Evolutionary conservation across 176 grass and related monocot species (phyloP).

Genomic region (Neostapfia colusana): DNA sequence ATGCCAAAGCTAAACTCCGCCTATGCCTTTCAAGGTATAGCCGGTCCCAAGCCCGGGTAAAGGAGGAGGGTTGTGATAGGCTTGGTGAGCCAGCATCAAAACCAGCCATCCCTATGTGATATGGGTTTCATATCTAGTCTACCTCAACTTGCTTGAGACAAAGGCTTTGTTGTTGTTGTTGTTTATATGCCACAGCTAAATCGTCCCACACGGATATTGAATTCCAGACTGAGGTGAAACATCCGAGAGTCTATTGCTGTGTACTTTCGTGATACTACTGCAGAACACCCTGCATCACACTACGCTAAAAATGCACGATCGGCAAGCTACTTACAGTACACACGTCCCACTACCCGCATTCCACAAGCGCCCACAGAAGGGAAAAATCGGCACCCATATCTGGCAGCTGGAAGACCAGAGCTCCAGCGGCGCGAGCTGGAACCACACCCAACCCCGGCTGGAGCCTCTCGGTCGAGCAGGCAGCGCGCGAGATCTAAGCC

Average conservation of each 20-base stretch:
- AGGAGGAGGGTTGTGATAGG: too few species aligned
- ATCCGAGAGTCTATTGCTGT: slow-evolving; percentile 3
- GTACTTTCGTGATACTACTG: background rate
- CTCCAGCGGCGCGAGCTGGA: slow-evolving; percentile 25
- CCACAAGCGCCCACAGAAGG: background rate
- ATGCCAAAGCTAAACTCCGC: background rate
- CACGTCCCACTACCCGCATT: slow-evolving; percentile 2
- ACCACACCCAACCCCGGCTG: slow-evolving; percentile 6
- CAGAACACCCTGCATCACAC: background rate
- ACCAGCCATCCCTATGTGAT: too few species aligned
- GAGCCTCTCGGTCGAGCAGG: slow-evolving; percentile 40
- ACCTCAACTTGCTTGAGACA: too few species aligned
- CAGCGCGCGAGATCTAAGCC: slow-evolving; percentile 48
- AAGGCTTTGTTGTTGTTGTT: too few species aligned
- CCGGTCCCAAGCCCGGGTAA: too few species aligned
- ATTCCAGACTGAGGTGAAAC: background rate
- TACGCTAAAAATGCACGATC: background rate
- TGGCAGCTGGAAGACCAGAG: background rate
- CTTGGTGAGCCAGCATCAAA: too few species aligned
- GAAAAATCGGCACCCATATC: slow-evolving; percentile 1
- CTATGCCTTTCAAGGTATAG: too few species aligned
- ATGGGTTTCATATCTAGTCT: too few species aligned
- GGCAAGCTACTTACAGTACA: background rate
- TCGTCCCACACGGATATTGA: background rate
- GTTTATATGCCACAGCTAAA: background rate